These are phyloP conservation scores for Colletotrichum camelliae DNA, from an alignment of 2,329 filamentous ascomycete species.

Conservation along the genomic window DNA sequence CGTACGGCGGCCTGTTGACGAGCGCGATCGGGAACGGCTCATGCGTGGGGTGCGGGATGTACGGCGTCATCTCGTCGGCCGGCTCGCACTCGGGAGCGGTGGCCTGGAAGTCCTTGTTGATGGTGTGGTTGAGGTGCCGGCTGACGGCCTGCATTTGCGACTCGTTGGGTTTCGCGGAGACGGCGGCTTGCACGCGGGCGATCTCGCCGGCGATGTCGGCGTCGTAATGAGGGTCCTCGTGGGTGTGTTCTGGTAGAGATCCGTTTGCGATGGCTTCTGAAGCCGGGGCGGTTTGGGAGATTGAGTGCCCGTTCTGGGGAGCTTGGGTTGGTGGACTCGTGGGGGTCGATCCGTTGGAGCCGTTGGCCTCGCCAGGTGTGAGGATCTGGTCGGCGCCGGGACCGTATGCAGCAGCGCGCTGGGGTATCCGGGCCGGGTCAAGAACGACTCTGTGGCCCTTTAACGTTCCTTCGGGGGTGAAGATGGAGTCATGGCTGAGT, in stretches of 20 bases:
- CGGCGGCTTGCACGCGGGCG: constrained; percentile 60
- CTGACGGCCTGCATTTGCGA: constrained; percentile 63
- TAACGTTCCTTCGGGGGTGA: neutral
- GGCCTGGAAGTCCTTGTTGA: neutral
- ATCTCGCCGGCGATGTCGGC: neutral
- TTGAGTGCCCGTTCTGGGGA: neutral
- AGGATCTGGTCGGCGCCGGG: neutral
- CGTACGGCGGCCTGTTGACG: constrained; percentile 72
- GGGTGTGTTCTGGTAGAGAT: neutral
- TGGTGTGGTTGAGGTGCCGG: constrained; percentile 64
- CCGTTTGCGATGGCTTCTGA: neutral
- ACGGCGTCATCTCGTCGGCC: constrained; percentile 67
- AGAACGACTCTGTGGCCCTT: neutral
- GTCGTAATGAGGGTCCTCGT: neutral
- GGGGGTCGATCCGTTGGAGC: neutral
- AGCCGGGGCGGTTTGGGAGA: too few species aligned
- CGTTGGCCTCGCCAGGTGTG: neutral
- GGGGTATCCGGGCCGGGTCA: neutral
- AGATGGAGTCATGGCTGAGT: constrained; percentile 11
- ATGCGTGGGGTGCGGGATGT: constrained; percentile 59
- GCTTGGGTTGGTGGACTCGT: neutral
- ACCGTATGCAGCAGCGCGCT: neutral
- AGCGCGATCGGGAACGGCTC: constrained; percentile 72
- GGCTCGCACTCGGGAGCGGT: neutral
- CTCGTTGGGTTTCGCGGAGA: constrained; percentile 56